phyloP scores from a whole-genome alignment of 106 monocot species.

The Allium fistulosum region DNA sequence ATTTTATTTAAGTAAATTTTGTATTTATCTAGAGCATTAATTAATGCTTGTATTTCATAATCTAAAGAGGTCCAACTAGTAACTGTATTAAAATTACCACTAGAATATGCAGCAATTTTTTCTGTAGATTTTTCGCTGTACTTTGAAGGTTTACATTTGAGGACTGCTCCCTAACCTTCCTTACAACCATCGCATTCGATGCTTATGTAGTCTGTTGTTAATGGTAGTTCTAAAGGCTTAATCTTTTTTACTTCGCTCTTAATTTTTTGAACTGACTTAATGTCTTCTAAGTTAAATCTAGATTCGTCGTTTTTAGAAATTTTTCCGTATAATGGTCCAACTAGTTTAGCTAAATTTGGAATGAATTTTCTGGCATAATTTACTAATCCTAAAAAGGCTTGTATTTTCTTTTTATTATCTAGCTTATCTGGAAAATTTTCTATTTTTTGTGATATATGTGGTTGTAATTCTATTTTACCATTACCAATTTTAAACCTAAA shows the following conservation, averaged over 20 bases:
- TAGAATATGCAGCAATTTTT: background rate
- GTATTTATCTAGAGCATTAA: background rate
- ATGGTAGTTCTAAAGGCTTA: too few species aligned
- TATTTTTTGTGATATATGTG: background rate
- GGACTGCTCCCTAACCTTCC: background rate
- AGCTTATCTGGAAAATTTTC: background rate
- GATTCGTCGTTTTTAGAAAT: background rate
- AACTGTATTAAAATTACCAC: background rate
- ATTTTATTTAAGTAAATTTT: background rate
- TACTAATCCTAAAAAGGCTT: too few species aligned
- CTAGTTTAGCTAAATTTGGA: too few species aligned
- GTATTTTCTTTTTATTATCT: too few species aligned
- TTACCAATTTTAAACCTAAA: background rate
- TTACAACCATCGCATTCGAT: too few species aligned
- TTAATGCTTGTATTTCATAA: background rate
- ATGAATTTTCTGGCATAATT: too few species aligned
- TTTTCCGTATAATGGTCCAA: background rate
- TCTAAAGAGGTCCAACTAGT: background rate
- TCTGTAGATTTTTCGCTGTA: background rate
- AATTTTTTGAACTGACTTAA: too few species aligned
- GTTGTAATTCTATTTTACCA: background rate
- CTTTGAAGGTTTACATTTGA: background rate
- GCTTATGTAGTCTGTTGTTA: too few species aligned
- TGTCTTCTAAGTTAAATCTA: too few species aligned
- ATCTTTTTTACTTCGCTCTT: too few species aligned